Evolutionary conservation across 768 basidiomycete genomes (phyloP).

Genomic region (Panaeolus cyanescens): DNA sequence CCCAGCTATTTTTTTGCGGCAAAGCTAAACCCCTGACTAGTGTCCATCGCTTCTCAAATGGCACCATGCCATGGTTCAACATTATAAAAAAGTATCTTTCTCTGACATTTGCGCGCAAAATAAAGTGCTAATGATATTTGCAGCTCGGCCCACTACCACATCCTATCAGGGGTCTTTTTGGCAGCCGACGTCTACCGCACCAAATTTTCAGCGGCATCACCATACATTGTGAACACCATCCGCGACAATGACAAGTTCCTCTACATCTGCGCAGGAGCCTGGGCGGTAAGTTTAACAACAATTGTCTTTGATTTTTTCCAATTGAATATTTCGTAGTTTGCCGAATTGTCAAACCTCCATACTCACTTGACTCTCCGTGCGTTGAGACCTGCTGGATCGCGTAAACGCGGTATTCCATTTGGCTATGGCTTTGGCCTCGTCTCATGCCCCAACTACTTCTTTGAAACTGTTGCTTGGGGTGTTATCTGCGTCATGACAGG

Average conservation of each 20-base stretch:
- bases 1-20: background rate
- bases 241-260: conserved; percentile 72
- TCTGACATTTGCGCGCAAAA: background rate
- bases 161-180: conserved; percentile 74
- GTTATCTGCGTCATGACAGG: conserved; percentile 76
- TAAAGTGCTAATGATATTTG: background rate
- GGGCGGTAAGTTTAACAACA: conserved; percentile 60
- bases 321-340: conserved; percentile 54
- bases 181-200: conserved; percentile 84
- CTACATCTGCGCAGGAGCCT: conserved; percentile 62
- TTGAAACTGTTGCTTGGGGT: conserved; percentile 81
- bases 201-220: conserved; percentile 65
- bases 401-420: conserved; percentile 81
- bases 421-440: conserved; percentile 92
- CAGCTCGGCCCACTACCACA: conserved; percentile 90
- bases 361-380: conserved; percentile 82
- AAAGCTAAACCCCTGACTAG: conserved; percentile 32
- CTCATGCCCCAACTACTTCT: conserved; percentile 93
- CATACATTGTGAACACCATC: conserved; percentile 61
- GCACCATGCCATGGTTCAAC: conserved; percentile 86
- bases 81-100: conserved; percentile 84
- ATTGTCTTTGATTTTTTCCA: background rate
- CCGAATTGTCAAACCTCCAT: conserved; percentile 81
- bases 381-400: conserved; percentile 81
- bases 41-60: conserved; percentile 94